Base-by-base conservation (phyloP, 2,329 filamentous ascomycete species). In the Sporothrix variecibatus region DNA sequence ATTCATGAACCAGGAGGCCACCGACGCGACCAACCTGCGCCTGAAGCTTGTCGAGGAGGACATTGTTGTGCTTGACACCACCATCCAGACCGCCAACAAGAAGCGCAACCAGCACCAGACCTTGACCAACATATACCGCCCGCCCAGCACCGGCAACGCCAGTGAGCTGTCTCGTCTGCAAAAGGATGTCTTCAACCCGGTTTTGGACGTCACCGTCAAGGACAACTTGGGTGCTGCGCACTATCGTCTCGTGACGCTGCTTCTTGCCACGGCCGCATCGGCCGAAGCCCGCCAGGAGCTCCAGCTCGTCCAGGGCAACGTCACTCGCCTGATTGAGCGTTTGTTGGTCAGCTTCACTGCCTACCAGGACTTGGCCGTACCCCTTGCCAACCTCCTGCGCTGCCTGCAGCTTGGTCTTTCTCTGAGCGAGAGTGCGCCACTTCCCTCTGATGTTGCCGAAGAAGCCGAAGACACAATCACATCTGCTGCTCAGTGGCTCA, bases 361-460 rank as follows among this genome's bases (percentile, higher is more conserved):
- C 17, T 98, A 98, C 79, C 93, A 94, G 75, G 96, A 99, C 79
- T 89, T 98, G 78, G 93, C 92, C 0, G 86, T 89, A 62, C 95
- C 94, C 3, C 87, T 94, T 12, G 86, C 94, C 62, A 93, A 92
- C 71, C 92, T 98, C 76, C 85, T 98, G 60, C 90, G 92, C 74
- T 93, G 93, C 77, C 84, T 98, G 11, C 89, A 92, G 77, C 85
- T 97, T 75, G 95, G 94, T 2, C 82, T 97, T 43, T 91, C 89
- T 0, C 82, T 97, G 51, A 87, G 86, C 72, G 83, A 84, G 79
- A 84, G 79, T 8, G 58, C 26, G n/a, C 40, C 43, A 60, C 89
- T 79, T 76, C 82, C 38, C 5, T 46, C 38, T 17, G 34, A 23
- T 17, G 15, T n/a, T 80, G 87, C 9, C 53, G 76, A 26, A 70